A percentile compares a stretch with the other conserved stretches of the same genome.
These are phyloP conservation scores for Neurospora sp. DNA, from an alignment of 495 filamentous ascomycete species.

Conservation along the genomic window DNA sequence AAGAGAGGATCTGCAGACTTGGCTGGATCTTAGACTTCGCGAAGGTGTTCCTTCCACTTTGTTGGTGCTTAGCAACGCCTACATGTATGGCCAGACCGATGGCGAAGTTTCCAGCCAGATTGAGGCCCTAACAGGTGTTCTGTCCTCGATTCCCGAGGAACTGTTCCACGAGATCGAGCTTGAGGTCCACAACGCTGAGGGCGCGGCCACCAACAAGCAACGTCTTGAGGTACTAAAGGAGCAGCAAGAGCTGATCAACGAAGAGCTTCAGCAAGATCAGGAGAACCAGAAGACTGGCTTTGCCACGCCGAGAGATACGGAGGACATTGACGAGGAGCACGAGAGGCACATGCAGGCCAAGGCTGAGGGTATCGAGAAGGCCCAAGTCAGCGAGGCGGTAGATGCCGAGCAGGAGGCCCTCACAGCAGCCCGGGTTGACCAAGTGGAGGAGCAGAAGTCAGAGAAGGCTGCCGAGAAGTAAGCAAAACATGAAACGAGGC, in stretches of 20 bases:
- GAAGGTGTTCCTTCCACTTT: constrained; percentile 90
- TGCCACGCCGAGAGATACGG: constrained; percentile 74
- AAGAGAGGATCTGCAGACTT: constrained; percentile 85
- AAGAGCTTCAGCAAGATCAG: constrained; percentile 86
- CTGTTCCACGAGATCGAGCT: constrained; percentile 99
- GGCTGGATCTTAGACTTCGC: constrained; percentile 89
- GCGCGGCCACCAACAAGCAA: constrained; percentile 97
- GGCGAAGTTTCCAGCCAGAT: constrained; percentile 82
- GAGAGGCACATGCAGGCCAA: constrained; percentile 33
- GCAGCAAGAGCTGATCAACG: constrained; percentile 95
- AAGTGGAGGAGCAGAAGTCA: constrained; percentile 15
- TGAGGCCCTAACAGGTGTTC: constrained; percentile 81
- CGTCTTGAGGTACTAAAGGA: constrained; percentile 98
- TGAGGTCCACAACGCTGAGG: constrained; percentile 93
- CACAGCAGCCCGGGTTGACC: constrained; percentile 9
- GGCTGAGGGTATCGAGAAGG: constrained; percentile 27
- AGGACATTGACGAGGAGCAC: constrained; percentile 65
- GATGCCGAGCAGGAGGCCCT: constrained; percentile 32
- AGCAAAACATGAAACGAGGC: background rate
- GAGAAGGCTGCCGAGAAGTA: constrained; percentile 1
- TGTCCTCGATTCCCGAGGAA: constrained; percentile 93
- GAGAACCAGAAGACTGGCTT: constrained; percentile 55
- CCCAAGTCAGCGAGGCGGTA: constrained; percentile 32
- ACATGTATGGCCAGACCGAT: constrained; percentile 86
- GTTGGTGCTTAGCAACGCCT: constrained; percentile 91